Conservation (phyloP, 257 asterid species). For the Dorcoceras hygrometricum region DNA sequence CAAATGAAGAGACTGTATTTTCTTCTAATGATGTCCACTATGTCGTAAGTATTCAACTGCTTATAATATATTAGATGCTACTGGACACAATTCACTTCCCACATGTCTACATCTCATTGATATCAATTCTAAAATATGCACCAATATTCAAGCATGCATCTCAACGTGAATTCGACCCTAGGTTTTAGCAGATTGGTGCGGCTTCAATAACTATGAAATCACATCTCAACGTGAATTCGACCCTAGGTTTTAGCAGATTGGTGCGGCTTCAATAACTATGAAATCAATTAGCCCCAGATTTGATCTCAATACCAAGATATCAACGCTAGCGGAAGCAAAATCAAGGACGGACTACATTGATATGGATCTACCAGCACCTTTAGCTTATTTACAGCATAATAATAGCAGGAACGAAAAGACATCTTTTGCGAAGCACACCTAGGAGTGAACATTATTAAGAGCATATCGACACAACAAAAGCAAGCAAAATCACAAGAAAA, state of each 20-base stretch:
- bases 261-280: no score
- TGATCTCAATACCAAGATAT: neutral
- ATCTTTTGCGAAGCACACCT: no score
- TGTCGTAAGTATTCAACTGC: neutral
- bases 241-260: neutral
- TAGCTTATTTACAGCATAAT: neutral
- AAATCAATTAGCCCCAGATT: neutral
- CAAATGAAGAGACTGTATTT: neutral
- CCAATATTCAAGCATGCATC: neutral
- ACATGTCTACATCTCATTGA: neutral
- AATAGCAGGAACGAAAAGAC: neutral
- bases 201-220: no score
- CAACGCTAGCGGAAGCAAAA: neutral
- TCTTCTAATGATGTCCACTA: neutral
- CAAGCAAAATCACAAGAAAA: neutral
- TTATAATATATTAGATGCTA: neutral
- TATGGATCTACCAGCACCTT: neutral
- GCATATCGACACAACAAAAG: no score
- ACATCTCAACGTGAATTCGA: neutral
- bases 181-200: neutral
- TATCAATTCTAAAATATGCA: neutral
- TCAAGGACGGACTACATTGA: neutral
- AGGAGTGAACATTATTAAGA: no score
- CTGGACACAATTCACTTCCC: neutral
- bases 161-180: neutral